phyloP scores from a whole-genome alignment of 805 yeast genomes.

The Komagataella mondaviorum region DNA sequence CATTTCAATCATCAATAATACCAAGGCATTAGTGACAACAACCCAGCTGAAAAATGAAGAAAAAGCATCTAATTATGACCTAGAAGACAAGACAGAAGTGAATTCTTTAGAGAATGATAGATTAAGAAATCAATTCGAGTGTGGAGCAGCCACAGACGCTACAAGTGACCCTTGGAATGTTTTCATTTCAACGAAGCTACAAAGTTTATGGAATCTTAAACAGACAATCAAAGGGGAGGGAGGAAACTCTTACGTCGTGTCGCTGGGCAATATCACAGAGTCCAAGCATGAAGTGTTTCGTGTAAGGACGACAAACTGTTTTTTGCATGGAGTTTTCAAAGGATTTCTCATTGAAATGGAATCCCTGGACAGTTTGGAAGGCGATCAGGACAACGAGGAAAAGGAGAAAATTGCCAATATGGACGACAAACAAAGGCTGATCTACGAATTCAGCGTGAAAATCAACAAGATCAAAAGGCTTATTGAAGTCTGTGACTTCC shows the following conservation, averaged over 20 bases:
- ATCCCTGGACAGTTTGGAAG: slow-evolving; percentile 14
- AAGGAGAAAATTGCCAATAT: slow-evolving; percentile 2
- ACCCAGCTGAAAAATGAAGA: slow-evolving; percentile 5
- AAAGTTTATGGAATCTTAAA: slow-evolving; percentile 55
- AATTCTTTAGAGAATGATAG: slow-evolving; percentile 9
- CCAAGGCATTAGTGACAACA: slow-evolving; percentile 19
- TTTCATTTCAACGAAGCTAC: slow-evolving; percentile 42
- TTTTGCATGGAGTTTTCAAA: slow-evolving; percentile 61
- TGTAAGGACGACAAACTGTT: slow-evolving; percentile 56
- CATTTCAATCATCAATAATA: slow-evolving; percentile 33
- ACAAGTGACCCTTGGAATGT: slow-evolving; percentile 34
- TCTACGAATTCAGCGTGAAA: slow-evolving; percentile 18
- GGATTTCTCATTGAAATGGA: slow-evolving; percentile 57
- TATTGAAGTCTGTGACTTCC: slow-evolving; percentile 18
- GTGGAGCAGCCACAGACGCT: slow-evolving; percentile 34
- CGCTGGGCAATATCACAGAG: slow-evolving; percentile 14
- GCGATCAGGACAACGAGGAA: slow-evolving; percentile 4
- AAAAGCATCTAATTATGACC: slow-evolving; percentile 5
- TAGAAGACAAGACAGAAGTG: slow-evolving; percentile 14
- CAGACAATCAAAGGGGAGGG: slow-evolving; percentile 67
- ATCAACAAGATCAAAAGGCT: slow-evolving; percentile 18
- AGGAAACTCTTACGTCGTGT: slow-evolving; percentile 50
- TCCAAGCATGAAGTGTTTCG: slow-evolving; percentile 28
- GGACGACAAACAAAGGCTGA: slow-evolving; percentile 12
- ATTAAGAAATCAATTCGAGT: slow-evolving; percentile 12